A percentile compares a stretch with the other conserved stretches of the same genome.
These are phyloP conservation scores for Ochetophila trinervis DNA, from an alignment of 306 rosid species.

Conservation along the genomic window DNA sequence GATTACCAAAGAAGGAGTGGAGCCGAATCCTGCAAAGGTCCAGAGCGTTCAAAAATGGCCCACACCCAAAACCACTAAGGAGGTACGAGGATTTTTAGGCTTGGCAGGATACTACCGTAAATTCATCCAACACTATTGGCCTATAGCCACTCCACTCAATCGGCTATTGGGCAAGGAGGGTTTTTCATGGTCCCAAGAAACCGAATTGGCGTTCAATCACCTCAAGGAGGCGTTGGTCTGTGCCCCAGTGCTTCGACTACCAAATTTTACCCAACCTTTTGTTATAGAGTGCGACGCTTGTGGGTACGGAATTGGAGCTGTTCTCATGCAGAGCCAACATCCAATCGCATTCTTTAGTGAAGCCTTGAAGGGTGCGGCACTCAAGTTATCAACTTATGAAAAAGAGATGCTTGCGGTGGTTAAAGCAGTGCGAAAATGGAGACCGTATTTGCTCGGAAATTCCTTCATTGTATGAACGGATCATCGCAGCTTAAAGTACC, in stretches of 20 bases:
- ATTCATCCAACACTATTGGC: not conserved
- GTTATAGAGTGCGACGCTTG: not conserved
- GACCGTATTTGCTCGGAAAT: too few relatives aligned
- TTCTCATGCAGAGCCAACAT: too few relatives aligned
- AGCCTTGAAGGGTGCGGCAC: too few relatives aligned
- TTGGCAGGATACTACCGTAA: not conserved
- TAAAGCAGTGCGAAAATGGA: too few relatives aligned
- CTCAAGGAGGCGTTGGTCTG: not conserved
- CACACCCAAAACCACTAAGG: not conserved
- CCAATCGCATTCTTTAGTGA: too few relatives aligned
- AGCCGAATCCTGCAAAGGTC: not conserved
- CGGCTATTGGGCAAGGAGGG: not conserved
- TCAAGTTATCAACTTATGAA: too few relatives aligned
- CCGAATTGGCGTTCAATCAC: not conserved
- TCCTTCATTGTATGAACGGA: too few relatives aligned
- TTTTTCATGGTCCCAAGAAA: not conserved
- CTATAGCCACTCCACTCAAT: not conserved
- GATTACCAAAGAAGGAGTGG: not conserved
- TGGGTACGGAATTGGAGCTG: too few relatives aligned
- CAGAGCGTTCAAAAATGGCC: not conserved
- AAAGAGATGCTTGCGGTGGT: too few relatives aligned
- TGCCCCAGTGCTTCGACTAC: not conserved
- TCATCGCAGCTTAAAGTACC: too few relatives aligned
- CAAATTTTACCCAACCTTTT: not conserved
- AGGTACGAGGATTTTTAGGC: not conserved